Evolutionary conservation across 208 protist genomes (phyloP).

Genomic region (Acanthamoeba castellanii): DNA sequence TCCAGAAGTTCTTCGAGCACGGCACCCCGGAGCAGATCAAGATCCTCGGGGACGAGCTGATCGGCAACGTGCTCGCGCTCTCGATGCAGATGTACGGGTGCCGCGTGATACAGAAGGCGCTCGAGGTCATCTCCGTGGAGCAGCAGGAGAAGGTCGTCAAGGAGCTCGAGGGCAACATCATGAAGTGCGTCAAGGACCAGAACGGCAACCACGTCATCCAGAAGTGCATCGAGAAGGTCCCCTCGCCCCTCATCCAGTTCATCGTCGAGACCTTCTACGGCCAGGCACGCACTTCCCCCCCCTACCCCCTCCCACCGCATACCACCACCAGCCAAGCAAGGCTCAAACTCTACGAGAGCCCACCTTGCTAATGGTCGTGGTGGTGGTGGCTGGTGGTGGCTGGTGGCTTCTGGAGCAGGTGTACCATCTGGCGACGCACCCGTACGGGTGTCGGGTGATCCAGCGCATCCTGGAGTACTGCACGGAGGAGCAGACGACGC

Average conservation of each 20-base stretch:
- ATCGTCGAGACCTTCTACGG: conserved; percentile 97
- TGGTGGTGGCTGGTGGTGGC: no score
- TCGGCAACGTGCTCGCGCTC: conserved; percentile 95
- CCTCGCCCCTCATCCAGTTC: conserved; percentile 94
- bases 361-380: no score
- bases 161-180: conserved; percentile 96
- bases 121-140: conserved; percentile 90
- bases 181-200: conserved; percentile 98
- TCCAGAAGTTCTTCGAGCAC: conserved; percentile 98
- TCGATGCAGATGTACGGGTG: conserved; percentile 98
- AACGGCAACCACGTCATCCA: conserved; percentile 99
- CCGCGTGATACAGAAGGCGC: conserved; percentile 97
- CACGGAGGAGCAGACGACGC: conserved; percentile 89
- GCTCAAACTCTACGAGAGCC: no score
- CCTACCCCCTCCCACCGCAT: no score
- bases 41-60: conserved; percentile 88
- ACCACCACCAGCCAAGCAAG: no score
- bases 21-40: conserved; percentile 88
- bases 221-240: conserved; percentile 98
- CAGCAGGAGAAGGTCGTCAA: conserved; percentile 87
- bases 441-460: conserved; percentile 99
- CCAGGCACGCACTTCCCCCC: conserved; percentile 89
- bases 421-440: conserved; percentile 96
- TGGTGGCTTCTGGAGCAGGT: conserved; percentile 74
- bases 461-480: conserved; percentile 98